Evolutionary conservation across 75 land plant genomes (phyloP), one percentile per base, ranked within the genome.

Genomic region (Azolla pinnata): DNA sequence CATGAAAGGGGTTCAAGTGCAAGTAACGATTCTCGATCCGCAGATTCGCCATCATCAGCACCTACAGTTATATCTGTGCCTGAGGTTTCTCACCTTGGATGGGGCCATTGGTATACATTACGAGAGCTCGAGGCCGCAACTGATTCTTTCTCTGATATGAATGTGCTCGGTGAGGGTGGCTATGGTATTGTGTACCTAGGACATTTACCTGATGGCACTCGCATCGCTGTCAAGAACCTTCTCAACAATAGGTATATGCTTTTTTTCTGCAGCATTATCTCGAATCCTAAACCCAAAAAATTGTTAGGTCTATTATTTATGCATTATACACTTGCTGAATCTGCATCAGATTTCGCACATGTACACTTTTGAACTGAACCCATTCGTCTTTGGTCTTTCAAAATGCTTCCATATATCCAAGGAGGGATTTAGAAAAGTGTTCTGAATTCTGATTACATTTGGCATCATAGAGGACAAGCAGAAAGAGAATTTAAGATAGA

Each of bases 401-500:
- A n/a, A n/a, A n/a, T n/a, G n/a, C n/a, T n/a, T n/a, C n/a, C n/a
- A n/a, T n/a, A 38, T 38, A 14, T 38, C 14, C 7, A 38, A 38
- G 7, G 14, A 14, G 42, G 7, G 10, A 38, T 38, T 38, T 38
- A 7, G 7, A 7, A 8, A 14, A 38, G 14, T 38, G 14, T 14
- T 7, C 7, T 38, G 42, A 38, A 38, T 38, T 7, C 42, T 38
- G 42, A 38, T 8, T 8, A 38, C 42, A 38, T 38, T 38, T 7
- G 12, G 14, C 42, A 38, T 38, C 42, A 38, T 38, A 86, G 90
- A 55, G 90, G 86, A 21, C 90, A 86, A 60, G 90, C 90, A 24
- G 90, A 86, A 62, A 83, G 73, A 50, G 92, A 87, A 58, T 87
- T 87, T 51, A 78, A 80, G 55, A 84, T 82, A 56, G 92, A 87